Base-by-base conservation (phyloP, 768 basidiomycete species). In the Mycena olivaceomarginata region DNA sequence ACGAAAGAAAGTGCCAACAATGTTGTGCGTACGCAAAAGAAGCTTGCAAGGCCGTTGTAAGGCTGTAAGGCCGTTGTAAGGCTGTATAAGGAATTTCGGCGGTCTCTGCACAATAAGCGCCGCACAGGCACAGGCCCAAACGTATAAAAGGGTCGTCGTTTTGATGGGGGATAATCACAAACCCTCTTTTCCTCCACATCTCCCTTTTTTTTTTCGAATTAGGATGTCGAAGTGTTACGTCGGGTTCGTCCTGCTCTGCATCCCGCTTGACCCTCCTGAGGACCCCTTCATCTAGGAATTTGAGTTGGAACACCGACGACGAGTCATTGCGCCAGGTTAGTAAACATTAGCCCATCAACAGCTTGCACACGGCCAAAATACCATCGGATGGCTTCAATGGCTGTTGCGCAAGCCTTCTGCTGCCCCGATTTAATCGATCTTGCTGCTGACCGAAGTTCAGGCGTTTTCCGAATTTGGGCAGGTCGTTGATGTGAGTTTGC, bases 181-280 rank as follows among this genome's bases (percentile, higher is more conserved):
- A 0, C 31, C 67, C 31, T 67, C 56, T 51, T 64, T 69, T 39
- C 43, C 73, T 63, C 12, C 73, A 60, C 73, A 74, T 74, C 72
- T 74, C 63, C 67, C 69, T 74, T 68, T 74, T 69, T 65, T 69
- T 41, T 67, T 69, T 69, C 69, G 48, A 25, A 39, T 69, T 63
- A 60, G 59, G 73, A 76, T 76, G 75, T 76, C 75, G 41, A 77
- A 77, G 75, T 39, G 72, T 48, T 77, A 77, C 39, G 75, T 77
- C 43, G 75, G 75, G 75, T 77, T 1, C 3, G 75, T 77, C 65
- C 41, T 64, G 18, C 45, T 20, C 20, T 67, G 69, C 39, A 69
- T 57, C 70, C 70, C 59, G 40, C 69, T 37, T 81, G 80, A 81
- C 80, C 80, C 79, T 81, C 78, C 74, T 71, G 46, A 31, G 31